phyloP scores from a whole-genome alignment of 352 stramenopile genomes.

The Globisporangium spinosum region DNA sequence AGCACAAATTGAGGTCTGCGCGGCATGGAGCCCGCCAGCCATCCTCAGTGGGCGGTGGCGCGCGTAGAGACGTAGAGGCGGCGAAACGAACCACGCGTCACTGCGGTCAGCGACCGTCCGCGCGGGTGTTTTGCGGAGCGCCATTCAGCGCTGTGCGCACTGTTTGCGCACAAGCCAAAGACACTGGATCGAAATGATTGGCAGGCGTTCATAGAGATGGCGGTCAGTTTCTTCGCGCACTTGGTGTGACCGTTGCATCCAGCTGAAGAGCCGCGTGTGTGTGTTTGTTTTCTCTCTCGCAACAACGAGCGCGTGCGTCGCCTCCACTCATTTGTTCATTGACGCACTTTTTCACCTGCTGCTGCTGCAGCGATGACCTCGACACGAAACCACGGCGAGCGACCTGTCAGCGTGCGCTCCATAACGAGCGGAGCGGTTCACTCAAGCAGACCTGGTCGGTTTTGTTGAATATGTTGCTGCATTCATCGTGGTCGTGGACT shows the following conservation, averaged over 20 bases:
- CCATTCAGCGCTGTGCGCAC: neutral
- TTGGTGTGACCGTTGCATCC: neutral
- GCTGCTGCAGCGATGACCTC: neutral
- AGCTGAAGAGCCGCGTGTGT: neutral
- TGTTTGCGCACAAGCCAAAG: neutral
- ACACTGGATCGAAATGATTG: too few relatives aligned
- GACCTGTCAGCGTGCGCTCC: neutral
- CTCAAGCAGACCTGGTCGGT: neutral
- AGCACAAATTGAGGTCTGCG: neutral
- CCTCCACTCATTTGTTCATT: neutral
- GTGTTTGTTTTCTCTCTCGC: neutral
- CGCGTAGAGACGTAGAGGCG: too few relatives aligned
- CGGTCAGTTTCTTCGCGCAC: neutral
- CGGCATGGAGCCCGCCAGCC: too few relatives aligned
- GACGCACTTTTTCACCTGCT: too few relatives aligned
- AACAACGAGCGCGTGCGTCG: neutral
- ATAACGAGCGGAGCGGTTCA: neutral
- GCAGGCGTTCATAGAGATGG: neutral
- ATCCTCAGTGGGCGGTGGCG: neutral
- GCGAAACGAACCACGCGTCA: neutral
- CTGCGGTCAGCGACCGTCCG: neutral
- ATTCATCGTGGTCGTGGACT: neutral
- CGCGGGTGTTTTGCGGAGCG: neutral
- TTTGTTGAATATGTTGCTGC: neutral
- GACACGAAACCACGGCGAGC: neutral